Conservation (phyloP, 2,329 filamentous ascomycete genomes). For the Colletotrichum euphorbiae region DNA sequence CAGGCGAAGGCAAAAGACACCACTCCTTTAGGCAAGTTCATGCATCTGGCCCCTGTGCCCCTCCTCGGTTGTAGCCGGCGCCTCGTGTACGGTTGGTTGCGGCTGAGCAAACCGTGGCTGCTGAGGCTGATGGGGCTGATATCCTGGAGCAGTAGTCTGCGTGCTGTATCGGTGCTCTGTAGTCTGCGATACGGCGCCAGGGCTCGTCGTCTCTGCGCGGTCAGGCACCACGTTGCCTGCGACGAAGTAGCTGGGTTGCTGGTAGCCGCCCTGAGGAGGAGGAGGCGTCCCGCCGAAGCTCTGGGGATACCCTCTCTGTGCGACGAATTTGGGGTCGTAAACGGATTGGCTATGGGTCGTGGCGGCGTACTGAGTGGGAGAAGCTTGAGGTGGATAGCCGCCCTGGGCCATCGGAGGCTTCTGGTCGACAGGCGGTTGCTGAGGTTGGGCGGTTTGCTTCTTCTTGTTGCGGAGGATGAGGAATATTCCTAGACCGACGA, state of each 20-base stretch:
- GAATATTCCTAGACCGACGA: conserved; percentile 46
- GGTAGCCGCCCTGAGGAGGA: conserved; percentile 31
- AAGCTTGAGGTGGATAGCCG: conserved; percentile 11
- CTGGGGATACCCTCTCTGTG: conserved; percentile 35
- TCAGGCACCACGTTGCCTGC: conserved; percentile 30
- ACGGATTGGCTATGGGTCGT: conserved; percentile 38
- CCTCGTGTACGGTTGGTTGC: conserved; percentile 52
- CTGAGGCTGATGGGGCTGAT: conserved; percentile 38
- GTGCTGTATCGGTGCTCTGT: conserved; percentile 35
- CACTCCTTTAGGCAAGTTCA: conserved; percentile 50
- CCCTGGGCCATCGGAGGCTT: conserved; percentile 29
- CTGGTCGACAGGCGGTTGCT: not conserved
- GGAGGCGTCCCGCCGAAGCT: conserved; percentile 41
- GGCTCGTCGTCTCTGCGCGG: conserved; percentile 38
- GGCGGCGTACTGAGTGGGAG: conserved; percentile 16
- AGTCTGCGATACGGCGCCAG: conserved; percentile 29
- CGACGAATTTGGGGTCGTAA: conserved; percentile 46
- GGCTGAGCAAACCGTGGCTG: conserved; percentile 41
- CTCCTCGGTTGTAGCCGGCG: conserved; percentile 50
- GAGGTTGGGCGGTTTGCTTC: conserved; percentile 35
- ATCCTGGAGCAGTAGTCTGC: conserved; percentile 29
- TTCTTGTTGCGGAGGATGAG: conserved; percentile 49
- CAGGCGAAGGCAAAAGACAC: not conserved
- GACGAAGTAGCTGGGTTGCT: conserved; percentile 40
- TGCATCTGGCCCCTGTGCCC: conserved; percentile 55